Evolutionary conservation across 257 asterid species (phyloP).

Genomic region (Solanum sitiens): DNA sequence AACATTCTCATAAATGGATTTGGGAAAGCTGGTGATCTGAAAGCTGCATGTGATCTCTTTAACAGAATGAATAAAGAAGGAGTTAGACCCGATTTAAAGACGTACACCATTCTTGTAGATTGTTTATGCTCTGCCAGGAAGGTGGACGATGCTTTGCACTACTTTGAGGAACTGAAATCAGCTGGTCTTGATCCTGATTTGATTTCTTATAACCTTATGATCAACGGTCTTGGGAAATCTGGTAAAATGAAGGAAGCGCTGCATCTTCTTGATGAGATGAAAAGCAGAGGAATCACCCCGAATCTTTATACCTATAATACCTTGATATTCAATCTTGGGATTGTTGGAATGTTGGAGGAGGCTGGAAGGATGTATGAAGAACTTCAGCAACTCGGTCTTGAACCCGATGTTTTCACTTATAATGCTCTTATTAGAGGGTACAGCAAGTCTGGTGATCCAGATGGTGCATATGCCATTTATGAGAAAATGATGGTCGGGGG

Average conservation of each 20-base stretch:
- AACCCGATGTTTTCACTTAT: constrained; percentile 77
- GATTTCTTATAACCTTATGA: constrained; percentile 74
- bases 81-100: constrained; percentile 75
- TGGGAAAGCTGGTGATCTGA: constrained; percentile 76
- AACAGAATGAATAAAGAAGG: constrained; percentile 80
- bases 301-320: constrained; percentile 73
- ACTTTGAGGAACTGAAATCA: constrained; percentile 64
- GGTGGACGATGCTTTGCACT: constrained; percentile 55
- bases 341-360: constrained; percentile 59
- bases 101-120: constrained; percentile 78
- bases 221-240: constrained; percentile 67
- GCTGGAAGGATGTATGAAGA: constrained; percentile 66
- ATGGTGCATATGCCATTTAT: constrained; percentile 65
- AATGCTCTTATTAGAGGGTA: constrained; percentile 84
- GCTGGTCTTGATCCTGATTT: constrained; percentile 89
- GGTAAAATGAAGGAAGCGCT: constrained; percentile 49
- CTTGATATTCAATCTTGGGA: constrained; percentile 62
- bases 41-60: constrained; percentile 52
- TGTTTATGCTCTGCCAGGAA: constrained; percentile 55
- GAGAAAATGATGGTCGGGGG: constrained; percentile 90
- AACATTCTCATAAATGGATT: constrained; percentile 85
- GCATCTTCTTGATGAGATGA: constrained; percentile 70
- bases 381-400: constrained; percentile 46
- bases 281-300: constrained; percentile 56
- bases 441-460: constrained; percentile 60